phyloP scores from a whole-genome alignment of 2,329 filamentous ascomycete species.

The Xylariales sp. region DNA sequence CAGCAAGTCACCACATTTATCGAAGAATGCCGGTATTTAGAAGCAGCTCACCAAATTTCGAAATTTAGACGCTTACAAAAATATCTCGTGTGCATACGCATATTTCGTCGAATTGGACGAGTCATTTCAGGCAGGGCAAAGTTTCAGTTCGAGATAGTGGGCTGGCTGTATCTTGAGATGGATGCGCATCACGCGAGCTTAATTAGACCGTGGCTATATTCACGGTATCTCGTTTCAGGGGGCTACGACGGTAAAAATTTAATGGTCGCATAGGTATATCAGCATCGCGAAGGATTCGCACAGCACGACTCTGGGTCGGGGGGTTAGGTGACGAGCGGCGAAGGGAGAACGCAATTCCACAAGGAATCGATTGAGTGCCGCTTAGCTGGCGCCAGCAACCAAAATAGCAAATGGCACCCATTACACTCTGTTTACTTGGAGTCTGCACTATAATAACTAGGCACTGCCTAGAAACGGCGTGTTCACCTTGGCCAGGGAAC shows the following conservation, averaged over 20 bases:
- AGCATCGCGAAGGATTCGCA: constrained; percentile 12
- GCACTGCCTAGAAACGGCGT: not conserved
- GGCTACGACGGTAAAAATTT: constrained; percentile 5
- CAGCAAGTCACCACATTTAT: constrained; percentile 35
- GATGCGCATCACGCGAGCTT: constrained; percentile 5
- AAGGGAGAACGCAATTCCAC: constrained; percentile 12
- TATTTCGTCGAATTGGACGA: not conserved
- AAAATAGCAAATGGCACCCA: constrained; percentile 29
- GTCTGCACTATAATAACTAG: no score
- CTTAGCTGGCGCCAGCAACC: constrained; percentile 33
- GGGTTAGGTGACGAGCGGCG: constrained; percentile 9
- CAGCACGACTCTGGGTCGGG: not conserved
- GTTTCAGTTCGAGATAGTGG: not conserved
- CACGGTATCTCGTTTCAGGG: constrained; percentile 7
- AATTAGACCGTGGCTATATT: not conserved
- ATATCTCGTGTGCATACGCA: not conserved
- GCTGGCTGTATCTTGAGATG: not conserved
- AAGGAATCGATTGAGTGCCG: constrained; percentile 4
- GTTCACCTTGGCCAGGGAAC: constrained; percentile 10
- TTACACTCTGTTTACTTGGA: not conserved
- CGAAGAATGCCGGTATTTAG: constrained; percentile 29
- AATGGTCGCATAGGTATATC: constrained; percentile 1
- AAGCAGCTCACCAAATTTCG: not conserved
- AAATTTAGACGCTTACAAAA: not conserved
- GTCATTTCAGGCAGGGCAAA: not conserved